Conservation (phyloP, 257 asterid species). For the Knoxia roxburghii region DNA sequence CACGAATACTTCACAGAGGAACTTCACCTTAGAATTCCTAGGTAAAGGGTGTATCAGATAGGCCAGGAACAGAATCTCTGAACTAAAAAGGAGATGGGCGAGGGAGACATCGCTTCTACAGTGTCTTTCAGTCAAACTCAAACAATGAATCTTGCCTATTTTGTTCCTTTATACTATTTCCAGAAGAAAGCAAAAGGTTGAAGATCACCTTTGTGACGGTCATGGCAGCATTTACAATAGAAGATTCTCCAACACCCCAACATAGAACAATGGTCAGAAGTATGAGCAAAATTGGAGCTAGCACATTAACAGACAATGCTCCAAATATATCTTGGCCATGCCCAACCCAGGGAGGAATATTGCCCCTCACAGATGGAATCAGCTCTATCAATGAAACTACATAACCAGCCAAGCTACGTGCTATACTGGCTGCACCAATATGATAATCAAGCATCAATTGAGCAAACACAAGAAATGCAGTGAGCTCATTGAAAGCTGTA, state of each 20-base stretch:
- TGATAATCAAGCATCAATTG: constrained; percentile 96
- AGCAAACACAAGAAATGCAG: constrained; percentile 84
- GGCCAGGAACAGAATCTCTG: not conserved
- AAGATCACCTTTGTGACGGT: constrained; percentile 67
- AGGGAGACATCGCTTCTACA: not conserved
- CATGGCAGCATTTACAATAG: constrained; percentile 70
- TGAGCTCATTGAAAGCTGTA: constrained; percentile 94
- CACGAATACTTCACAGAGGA: not conserved
- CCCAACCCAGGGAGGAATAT: constrained; percentile 83
- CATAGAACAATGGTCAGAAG: constrained; percentile 79
- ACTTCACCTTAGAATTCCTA: not conserved
- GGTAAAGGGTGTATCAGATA: not conserved
- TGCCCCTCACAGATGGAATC: constrained; percentile 60
- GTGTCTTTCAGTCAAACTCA: not conserved
- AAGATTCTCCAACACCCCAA: constrained; percentile 91
- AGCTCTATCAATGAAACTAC: constrained; percentile 65
- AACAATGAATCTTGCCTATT: not conserved
- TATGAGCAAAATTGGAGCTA: constrained; percentile 73
- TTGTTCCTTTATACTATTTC: constrained; percentile 1
- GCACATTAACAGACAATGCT: constrained; percentile 58
- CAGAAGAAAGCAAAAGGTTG: constrained; percentile 9
- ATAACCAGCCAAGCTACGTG: constrained; percentile 95
- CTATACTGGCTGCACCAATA: constrained; percentile 97
- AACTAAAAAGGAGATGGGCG: not conserved
- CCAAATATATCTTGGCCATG: constrained; percentile 77